Conservation (phyloP, 306 rosid species). For the Trichosanthes cucumerina region DNA sequence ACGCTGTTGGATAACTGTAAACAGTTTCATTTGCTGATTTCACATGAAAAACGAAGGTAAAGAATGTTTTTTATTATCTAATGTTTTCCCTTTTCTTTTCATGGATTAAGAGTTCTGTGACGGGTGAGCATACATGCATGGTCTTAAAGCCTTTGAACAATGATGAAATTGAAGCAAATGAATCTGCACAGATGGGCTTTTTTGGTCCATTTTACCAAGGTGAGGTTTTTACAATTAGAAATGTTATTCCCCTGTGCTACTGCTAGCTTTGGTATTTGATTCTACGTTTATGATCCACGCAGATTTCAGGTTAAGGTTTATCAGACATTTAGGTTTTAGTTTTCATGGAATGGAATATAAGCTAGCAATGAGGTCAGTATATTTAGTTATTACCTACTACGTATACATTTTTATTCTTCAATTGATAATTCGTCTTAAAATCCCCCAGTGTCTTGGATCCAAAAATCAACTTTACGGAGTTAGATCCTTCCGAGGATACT, state of each 20-base stretch:
- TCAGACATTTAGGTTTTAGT: constrained; percentile 46
- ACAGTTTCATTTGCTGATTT: not conserved
- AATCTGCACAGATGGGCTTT: constrained; percentile 52
- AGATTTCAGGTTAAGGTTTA: constrained; percentile 81
- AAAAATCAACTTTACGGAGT: constrained; percentile 56
- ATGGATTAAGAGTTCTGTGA: constrained; percentile 53
- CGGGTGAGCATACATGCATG: constrained; percentile 96
- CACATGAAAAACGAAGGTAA: not conserved
- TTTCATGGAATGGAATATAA: constrained; percentile 63
- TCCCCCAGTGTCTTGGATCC: constrained; percentile 79
- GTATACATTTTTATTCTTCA: constrained; percentile 14
- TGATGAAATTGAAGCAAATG: constrained; percentile 73
- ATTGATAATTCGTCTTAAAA: constrained; percentile 16
- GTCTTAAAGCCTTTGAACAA: constrained; percentile 70
- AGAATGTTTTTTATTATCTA: not conserved
- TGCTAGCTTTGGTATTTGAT: not conserved
- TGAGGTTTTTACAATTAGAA: constrained; percentile 4
- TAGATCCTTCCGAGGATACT: constrained; percentile 22
- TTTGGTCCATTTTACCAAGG: constrained; percentile 73
- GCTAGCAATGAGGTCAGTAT: constrained; percentile 82
- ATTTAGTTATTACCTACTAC: constrained; percentile 3
- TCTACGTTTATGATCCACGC: not conserved
- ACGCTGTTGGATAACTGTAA: not conserved
- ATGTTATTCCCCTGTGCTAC: not conserved
- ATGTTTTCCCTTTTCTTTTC: constrained; percentile 1